Evolutionary conservation across 2,329 filamentous ascomycete genomes (phyloP).

Genomic region (Cladosporium sp.): DNA sequence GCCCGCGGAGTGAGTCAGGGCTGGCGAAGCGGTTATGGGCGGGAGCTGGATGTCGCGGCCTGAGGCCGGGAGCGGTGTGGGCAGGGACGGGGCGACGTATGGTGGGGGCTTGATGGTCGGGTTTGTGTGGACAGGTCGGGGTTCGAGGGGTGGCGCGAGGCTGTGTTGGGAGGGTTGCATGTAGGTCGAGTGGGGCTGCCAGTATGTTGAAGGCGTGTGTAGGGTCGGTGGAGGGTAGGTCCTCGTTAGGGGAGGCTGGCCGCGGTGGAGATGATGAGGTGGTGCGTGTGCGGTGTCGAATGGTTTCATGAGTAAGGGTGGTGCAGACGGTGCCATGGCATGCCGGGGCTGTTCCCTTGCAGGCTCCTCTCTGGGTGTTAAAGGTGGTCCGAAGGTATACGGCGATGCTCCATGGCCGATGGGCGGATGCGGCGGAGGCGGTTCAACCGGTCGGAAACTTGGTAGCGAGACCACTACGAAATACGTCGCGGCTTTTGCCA

Average conservation of each 20-base stretch:
- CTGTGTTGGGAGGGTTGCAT: constrained; percentile 1
- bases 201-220: not conserved
- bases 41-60: constrained; percentile 20
- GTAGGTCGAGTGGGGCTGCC: not conserved
- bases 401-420: not conserved
- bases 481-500: constrained; percentile 41
- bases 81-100: not conserved
- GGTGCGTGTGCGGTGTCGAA: constrained; percentile 11
- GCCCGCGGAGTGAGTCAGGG: not conserved
- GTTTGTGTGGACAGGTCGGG: not conserved
- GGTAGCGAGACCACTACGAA: constrained; percentile 40
- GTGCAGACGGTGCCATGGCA: constrained; percentile 17
- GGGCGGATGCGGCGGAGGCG: constrained; percentile 5
- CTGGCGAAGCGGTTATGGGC: constrained; percentile 18
- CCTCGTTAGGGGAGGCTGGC: constrained; percentile 8
- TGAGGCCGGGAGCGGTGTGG: constrained; percentile 8
- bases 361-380: constrained; percentile 11
- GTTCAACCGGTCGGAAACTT: constrained; percentile 24
- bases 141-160: not conserved
- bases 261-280: constrained; percentile 12
- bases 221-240: constrained; percentile 6
- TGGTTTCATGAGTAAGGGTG: constrained; percentile 16
- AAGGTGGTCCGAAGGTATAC: constrained; percentile 11
- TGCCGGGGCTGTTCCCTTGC: constrained; percentile 13
- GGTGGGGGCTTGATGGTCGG: not conserved